Evolutionary conservation across 805 yeast species (phyloP).

Genomic region (Grigorovia yakushimaensis): DNA sequence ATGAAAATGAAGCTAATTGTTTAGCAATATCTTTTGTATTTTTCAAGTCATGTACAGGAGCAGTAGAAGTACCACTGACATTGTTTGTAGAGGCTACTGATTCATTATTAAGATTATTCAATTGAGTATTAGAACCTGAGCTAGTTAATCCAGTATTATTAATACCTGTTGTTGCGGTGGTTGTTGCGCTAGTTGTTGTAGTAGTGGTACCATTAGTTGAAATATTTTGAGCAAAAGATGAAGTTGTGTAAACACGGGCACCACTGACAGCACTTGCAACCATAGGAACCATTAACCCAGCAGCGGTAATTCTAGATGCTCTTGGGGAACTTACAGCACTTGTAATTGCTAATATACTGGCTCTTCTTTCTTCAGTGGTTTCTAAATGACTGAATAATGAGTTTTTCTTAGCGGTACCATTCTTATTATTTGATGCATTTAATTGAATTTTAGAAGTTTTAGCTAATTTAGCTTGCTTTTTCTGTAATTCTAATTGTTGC

Average conservation of each 20-base stretch:
- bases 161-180: not conserved
- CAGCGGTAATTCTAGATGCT: constrained; percentile 28
- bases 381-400: constrained; percentile 71
- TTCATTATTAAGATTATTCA: not conserved
- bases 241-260: constrained; percentile 15
- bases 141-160: not conserved
- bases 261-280: constrained; percentile 22
- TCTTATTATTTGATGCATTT: constrained; percentile 4
- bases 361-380: constrained; percentile 64
- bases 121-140: constrained; percentile 1
- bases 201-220: not conserved
- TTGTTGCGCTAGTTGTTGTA: not conserved
- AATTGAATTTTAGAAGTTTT: constrained; percentile 16
- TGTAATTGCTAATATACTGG: constrained; percentile 26
- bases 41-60: constrained; percentile 5
- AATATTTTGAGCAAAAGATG: constrained; percentile 9
- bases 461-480: constrained; percentile 44
- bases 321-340: constrained; percentile 27
- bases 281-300: constrained; percentile 28
- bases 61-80: not conserved
- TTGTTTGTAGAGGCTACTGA: not conserved
- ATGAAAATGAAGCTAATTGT: constrained; percentile 19
- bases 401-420: constrained; percentile 36
- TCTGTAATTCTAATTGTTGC: constrained; percentile 41
- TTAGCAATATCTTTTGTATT: constrained; percentile 15